A percentile compares a stretch with the other conserved stretches of the same genome.
Evolutionary conservation across 345 rosid genomes (phyloP).

Genomic region (Salix arbutifolia): DNA sequence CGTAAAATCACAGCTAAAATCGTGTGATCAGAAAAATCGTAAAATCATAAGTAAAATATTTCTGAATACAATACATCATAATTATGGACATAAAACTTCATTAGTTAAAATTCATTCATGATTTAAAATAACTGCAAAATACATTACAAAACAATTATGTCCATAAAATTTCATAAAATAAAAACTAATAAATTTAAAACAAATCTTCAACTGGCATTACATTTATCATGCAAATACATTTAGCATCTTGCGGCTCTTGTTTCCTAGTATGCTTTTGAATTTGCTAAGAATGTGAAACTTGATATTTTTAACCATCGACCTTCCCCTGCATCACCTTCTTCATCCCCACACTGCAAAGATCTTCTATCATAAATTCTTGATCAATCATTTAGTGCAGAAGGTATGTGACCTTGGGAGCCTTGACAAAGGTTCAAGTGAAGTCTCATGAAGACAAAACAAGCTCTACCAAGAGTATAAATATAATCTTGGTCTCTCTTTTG

Average conservation of each 20-base stretch:
- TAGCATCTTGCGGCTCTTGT: not conserved
- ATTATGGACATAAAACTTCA: too few relatives aligned
- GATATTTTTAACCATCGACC: not conserved
- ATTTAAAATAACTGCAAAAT: too few relatives aligned
- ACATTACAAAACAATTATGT: too few relatives aligned
- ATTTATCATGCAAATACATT: not conserved
- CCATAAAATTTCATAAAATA: too few relatives aligned
- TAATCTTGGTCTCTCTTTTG: not conserved
- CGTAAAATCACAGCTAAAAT: too few relatives aligned
- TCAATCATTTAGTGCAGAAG: not conserved
- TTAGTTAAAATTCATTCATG: too few relatives aligned
- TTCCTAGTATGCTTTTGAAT: not conserved
- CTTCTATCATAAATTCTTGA: not conserved
- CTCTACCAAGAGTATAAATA: not conserved
- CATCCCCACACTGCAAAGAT: not conserved
- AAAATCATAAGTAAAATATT: too few relatives aligned
- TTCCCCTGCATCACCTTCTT: not conserved
- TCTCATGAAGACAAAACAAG: not conserved
- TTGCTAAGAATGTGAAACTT: too few relatives aligned
- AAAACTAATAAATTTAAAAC: too few relatives aligned
- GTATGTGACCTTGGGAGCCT: not conserved
- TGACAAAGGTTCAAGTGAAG: not conserved
- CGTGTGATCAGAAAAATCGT: too few relatives aligned
- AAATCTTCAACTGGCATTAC: too few relatives aligned
- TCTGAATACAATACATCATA: too few relatives aligned